phyloP scores from a whole-genome alignment of 2,329 filamentous ascomycete genomes.

The Dryadomyces quercus-mongolicae region DNA sequence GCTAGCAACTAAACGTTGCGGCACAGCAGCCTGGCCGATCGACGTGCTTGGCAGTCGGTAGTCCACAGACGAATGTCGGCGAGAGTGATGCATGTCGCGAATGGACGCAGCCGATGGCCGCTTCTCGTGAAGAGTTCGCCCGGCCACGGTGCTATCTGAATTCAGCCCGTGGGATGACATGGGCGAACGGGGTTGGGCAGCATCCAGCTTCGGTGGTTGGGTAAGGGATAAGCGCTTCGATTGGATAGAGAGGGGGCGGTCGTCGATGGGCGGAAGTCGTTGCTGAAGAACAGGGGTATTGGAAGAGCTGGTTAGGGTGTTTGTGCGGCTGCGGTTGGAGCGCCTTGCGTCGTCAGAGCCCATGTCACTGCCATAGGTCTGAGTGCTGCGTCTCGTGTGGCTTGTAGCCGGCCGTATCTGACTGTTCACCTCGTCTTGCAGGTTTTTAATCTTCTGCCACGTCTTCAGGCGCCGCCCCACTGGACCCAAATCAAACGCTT shows the following conservation, averaged over 20 bases:
- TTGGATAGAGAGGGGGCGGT: conserved; percentile 33
- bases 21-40: conserved; percentile 17
- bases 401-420: conserved; percentile 22
- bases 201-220: conserved; percentile 36
- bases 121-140: conserved; percentile 31
- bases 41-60: conserved; percentile 36
- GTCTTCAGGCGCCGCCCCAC: conserved; percentile 84
- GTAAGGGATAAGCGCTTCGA: conserved; percentile 35
- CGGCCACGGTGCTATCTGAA: conserved; percentile 28
- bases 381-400: conserved; percentile 34
- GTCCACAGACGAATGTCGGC: conserved; percentile 80
- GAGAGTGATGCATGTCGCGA: conserved; percentile 69
- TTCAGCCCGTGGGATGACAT: conserved; percentile 18
- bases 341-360: conserved; percentile 41
- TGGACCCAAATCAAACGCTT: conserved; percentile 85
- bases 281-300: conserved; percentile 36
- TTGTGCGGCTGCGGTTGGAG: conserved; percentile 41
- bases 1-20: conserved; percentile 30
- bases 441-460: conserved; percentile 88
- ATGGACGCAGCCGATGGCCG: conserved; percentile 72
- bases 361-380: conserved; percentile 45
- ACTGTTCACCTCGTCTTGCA: conserved; percentile 75
- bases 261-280: conserved; percentile 27
- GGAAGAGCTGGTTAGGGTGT: conserved; percentile 38
- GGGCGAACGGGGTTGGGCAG: conserved; percentile 27